Conservation (phyloP, 495 filamentous ascomycete species). For the Pseudoneurospora amorphoporcata region DNA sequence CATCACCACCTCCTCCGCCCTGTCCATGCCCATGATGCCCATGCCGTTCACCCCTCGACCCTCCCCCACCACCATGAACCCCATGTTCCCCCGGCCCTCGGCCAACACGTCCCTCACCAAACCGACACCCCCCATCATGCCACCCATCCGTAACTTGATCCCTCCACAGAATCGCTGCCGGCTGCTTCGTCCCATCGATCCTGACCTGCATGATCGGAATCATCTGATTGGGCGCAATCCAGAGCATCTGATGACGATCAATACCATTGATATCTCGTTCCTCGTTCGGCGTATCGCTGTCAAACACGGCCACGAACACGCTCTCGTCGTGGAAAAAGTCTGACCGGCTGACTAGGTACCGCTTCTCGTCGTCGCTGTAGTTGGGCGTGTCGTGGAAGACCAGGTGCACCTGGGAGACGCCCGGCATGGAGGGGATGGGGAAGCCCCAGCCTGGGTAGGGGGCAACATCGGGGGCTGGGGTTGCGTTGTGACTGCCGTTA, state of each 20-base stretch:
- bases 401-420: neutral
- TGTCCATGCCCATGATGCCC: neutral
- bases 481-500: neutral
- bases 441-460: neutral
- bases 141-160: neutral
- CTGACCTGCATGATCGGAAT: neutral
- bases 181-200: neutral
- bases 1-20: neutral
- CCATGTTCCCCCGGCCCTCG: neutral
- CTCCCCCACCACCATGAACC: neutral
- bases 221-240: neutral
- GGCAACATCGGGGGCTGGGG: neutral
- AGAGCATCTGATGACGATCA: neutral
- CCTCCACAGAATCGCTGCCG: slow-evolving; percentile 4
- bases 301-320: neutral
- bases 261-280: neutral
- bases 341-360: neutral
- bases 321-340: neutral
- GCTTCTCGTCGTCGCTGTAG: neutral
- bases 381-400: neutral
- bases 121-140: neutral
- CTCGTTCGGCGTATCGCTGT: neutral
- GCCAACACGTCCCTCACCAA: neutral
- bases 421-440: neutral
- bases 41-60: neutral